Percentiles rank a stretch among this genome's conserved stretches.
Evolutionary conservation across 345 rosid species (phyloP).

Genomic region (Diplotaxis tenuifolia): DNA sequence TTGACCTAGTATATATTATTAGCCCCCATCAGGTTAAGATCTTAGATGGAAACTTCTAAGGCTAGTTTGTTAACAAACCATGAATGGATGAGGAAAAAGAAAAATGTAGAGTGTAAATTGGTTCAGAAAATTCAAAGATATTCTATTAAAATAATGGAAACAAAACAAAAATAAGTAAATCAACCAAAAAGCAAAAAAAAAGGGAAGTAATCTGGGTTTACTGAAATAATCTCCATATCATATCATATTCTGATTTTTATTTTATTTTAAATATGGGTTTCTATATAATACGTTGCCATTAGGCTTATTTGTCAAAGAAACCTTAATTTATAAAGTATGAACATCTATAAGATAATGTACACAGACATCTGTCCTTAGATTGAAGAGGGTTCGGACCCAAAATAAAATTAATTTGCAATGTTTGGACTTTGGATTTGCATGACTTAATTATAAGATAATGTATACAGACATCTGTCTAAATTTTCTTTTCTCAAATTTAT

Average conservation of each 20-base stretch:
- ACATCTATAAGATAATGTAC: neutral
- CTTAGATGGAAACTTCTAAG: too few species aligned
- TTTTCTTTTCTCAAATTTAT: too few species aligned
- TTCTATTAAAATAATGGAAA: constrained; percentile 11
- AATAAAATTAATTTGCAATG: neutral
- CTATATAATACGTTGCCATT: constrained; percentile 9
- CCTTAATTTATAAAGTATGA: constrained; percentile 13
- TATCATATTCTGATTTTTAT: neutral
- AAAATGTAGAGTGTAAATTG: constrained; percentile 3
- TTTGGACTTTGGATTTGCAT: constrained; percentile 7
- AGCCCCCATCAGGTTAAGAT: too few species aligned
- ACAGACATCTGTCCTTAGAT: constrained; percentile 31
- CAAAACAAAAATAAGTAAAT: constrained; percentile 8
- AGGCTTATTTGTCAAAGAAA: constrained; percentile 23
- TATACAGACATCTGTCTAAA: too few species aligned
- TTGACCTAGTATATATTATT: too few species aligned
- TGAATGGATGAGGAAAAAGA: constrained; percentile 31
- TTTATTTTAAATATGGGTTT: neutral
- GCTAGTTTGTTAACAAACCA: too few species aligned
- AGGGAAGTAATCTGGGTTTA: neutral
- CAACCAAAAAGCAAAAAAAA: neutral
- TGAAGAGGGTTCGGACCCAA: constrained; percentile 30
- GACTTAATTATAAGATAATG: too few species aligned
- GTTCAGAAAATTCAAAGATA: constrained; percentile 30
- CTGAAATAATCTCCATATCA: neutral